Evolutionary conservation across 129 eudicot genomes (phyloP).

Genomic region (Saussurea involucrata): DNA sequence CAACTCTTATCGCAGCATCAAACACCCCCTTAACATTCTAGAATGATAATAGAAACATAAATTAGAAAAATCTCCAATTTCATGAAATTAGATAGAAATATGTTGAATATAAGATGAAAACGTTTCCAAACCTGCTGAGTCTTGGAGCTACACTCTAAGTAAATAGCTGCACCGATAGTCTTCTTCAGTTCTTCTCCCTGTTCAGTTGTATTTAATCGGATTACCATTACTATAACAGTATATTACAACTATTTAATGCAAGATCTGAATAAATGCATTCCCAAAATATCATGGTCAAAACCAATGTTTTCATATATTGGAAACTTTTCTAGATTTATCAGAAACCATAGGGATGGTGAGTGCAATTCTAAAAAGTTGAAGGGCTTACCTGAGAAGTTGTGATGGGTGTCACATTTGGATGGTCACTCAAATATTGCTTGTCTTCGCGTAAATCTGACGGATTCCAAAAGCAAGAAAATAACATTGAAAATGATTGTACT

Average conservation of each 20-base stretch:
- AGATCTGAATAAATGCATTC: not conserved
- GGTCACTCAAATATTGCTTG: slow-evolving; percentile 65
- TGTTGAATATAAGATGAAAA: not conserved
- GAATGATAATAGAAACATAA: slow-evolving; percentile 10
- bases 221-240: not conserved
- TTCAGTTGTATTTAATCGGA: not conserved
- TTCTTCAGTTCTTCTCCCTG: slow-evolving; percentile 79
- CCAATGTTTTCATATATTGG: too few relatives aligned
- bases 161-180: slow-evolving; percentile 67
- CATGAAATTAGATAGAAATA: not conserved
- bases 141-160: slow-evolving; percentile 76
- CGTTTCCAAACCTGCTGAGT: slow-evolving; percentile 58
- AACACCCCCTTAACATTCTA: slow-evolving; percentile 76
- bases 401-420: slow-evolving; percentile 69
- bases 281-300: too few relatives aligned
- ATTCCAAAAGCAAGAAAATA: not conserved
- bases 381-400: slow-evolving; percentile 62
- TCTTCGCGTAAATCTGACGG: slow-evolving; percentile 65
- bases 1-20: slow-evolving; percentile 79
- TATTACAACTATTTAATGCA: not conserved
- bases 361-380: not conserved
- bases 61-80: not conserved
- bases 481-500: not conserved
- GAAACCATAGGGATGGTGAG: not conserved
- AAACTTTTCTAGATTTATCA: too few relatives aligned